phyloP scores from a whole-genome alignment of 768 basidiomycete genomes.

The Sarcomyxa edulis region DNA sequence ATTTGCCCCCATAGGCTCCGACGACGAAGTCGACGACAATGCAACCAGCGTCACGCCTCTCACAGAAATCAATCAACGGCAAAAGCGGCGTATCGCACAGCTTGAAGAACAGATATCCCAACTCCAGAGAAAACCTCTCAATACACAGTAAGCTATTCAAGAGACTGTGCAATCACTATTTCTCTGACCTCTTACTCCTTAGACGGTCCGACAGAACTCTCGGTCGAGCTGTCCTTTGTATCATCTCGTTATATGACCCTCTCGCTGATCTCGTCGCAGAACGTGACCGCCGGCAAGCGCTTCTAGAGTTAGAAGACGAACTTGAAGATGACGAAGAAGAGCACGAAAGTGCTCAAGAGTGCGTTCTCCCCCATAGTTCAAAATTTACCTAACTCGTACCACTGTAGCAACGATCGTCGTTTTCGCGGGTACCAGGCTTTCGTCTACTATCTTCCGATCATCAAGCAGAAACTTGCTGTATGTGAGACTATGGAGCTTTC shows the following conservation, averaged over 20 bases:
- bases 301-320: not conserved
- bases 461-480: not conserved
- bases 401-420: not conserved
- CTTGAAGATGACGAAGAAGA: not conserved
- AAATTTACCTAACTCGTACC: not conserved
- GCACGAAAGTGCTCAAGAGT: not conserved
- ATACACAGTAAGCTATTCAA: too few relatives aligned
- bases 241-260: not conserved
- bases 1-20: too few relatives aligned
- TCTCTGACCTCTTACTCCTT: too few relatives aligned
- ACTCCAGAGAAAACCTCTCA: too few relatives aligned
- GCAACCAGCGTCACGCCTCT: too few relatives aligned
- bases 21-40: too few relatives aligned
- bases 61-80: too few relatives aligned
- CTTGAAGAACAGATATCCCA: too few relatives aligned
- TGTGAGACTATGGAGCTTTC: not conserved
- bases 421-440: not conserved
- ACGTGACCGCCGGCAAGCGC: not conserved
- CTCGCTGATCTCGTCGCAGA: not conserved
- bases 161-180: too few relatives aligned
- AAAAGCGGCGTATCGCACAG: too few relatives aligned
- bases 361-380: not conserved
- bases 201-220: too few relatives aligned
- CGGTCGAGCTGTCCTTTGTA: too few relatives aligned
- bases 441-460: not conserved